Base-by-base conservation (phyloP, 2,329 filamentous ascomycete genomes). In the Diaporthe longicolla region DNA sequence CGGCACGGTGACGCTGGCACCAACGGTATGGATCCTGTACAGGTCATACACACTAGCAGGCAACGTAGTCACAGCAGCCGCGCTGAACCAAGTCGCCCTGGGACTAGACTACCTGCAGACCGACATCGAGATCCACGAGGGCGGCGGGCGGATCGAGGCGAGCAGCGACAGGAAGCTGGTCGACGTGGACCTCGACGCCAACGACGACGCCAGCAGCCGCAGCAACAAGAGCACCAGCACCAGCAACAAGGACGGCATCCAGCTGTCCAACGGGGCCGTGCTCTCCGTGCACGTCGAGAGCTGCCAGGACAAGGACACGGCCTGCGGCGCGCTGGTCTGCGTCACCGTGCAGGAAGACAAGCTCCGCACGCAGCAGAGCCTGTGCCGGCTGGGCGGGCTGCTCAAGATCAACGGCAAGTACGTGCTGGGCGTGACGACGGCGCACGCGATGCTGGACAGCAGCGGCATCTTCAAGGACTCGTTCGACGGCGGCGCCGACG, bases 321-420 rank as follows among this genome's bases (percentile, higher is more conserved):
- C 71, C 35, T 74, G 73, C 52, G 73, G 73, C 52, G 69, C 73
- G 4, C 73, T 74, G 17, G 71, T 70, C 29, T 74, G 73, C 52
- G 69, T 68, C 21, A 74, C 69, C 43, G 48, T 58, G 1, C 59
- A 72, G 24, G 40, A 52, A 15, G 73, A 40, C 17, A 19, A n/a
- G 8, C 10, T 40, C 32, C 37, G 24, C 29, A 50, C 63, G 29
- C 54, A 32, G 24, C 73, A 72, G 19, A 40, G 69, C 19, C 68
- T 74, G 11, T 74, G 69, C 29, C 73, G 73, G 32, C 37, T 74
- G 21, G 73, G 73, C 54, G 73, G 73, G 19, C 69, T 74, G 26
- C 73, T 74, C 37, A 74, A 68, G 50, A 54, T 74, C 73, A 74
- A 74, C 69, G 73, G 69, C 10, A 68, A 68, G 29, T 74, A 74